Base-by-base conservation (phyloP, 495 filamentous ascomycete species). In the Neurospora discreta region DNA sequence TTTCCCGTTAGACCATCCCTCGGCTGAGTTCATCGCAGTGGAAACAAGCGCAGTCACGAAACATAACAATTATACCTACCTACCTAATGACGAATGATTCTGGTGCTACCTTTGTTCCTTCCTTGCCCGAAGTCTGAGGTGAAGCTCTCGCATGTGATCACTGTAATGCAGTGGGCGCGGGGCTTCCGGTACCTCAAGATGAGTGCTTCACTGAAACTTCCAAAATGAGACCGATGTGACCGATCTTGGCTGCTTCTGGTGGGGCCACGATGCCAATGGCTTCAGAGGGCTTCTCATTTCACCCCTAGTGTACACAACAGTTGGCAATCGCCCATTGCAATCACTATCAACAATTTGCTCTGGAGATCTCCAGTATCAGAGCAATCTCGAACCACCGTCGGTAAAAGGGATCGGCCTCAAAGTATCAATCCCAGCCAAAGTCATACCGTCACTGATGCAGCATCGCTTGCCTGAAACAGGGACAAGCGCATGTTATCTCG, bases 371-470 rank as follows among this genome's bases (percentile, higher is more conserved):
- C 52, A 65, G 26, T 33, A 26, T 26, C 23, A 33, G 26, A 33
- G 52, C 52, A 65, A 65, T 36, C 13, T 65, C 52, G 33, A 65
- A 65, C 52, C 52, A 65, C 52, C 52, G 26, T 65, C 52, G 46
- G 52, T 65, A 36, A 65, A 65, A 15, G 52, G 11, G 6, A 65
- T 65, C 26, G 26, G 26, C 52, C 30, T 65, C 15, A 18, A 52
- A 65, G 52, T 65, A 26, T 33, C 33, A 18, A 67, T 58, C 30
- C 69, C 43, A 65, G 69, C 69, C 30, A 71, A 65, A 26, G 26
- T 65, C 52, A 65, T 65, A 36, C 52, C 76, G 76, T 79, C 76
- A 78, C 77, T 71, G 75, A 73, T 79, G 76, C 77, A 78, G 68
- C 75, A 76, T 70, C 60, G 70, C 70, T 70, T 77, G 39, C 74